These are phyloP conservation scores for Zygnema cylindricum DNA, from an alignment of 139 green algal genomes.

Conservation along the genomic window DNA sequence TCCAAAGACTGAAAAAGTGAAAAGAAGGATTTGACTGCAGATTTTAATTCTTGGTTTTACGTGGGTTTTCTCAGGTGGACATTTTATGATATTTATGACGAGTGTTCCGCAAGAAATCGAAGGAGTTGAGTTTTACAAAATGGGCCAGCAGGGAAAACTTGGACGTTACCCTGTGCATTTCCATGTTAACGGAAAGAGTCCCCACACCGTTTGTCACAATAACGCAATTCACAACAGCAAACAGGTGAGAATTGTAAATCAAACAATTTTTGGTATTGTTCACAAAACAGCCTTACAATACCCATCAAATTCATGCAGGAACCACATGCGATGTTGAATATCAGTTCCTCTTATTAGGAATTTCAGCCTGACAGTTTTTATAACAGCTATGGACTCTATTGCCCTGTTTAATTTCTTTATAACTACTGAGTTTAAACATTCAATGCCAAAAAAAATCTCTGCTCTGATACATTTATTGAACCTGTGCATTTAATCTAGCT, in stretches of 20 bases:
- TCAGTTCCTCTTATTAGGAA: too few relatives aligned
- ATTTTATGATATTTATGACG: slow-evolving; percentile 56
- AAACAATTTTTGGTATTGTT: too few relatives aligned
- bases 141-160: slow-evolving; percentile 57
- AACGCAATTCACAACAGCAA: slow-evolving; percentile 59
- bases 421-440: too few relatives aligned
- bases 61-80: slow-evolving; percentile 29
- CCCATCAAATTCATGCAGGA: too few relatives aligned
- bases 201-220: not conserved
- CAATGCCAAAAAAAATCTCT: too few relatives aligned
- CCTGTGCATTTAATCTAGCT: not conserved
- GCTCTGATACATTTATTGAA: not conserved
- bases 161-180: slow-evolving; percentile 56
- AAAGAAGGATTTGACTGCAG: not conserved
- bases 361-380: too few relatives aligned
- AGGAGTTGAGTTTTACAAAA: slow-evolving; percentile 47
- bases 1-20: not conserved
- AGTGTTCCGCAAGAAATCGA: slow-evolving; percentile 26
- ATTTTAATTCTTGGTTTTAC: not conserved
- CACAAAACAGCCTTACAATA: too few relatives aligned
- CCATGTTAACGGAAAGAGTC: slow-evolving; percentile 64
- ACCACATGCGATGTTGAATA: too few relatives aligned
- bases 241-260: slow-evolving; percentile 23
- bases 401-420: too few relatives aligned
- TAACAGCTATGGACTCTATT: too few relatives aligned